Conservation (phyloP, 2,329 filamentous ascomycete species). For the Metarhizium humberi region DNA sequence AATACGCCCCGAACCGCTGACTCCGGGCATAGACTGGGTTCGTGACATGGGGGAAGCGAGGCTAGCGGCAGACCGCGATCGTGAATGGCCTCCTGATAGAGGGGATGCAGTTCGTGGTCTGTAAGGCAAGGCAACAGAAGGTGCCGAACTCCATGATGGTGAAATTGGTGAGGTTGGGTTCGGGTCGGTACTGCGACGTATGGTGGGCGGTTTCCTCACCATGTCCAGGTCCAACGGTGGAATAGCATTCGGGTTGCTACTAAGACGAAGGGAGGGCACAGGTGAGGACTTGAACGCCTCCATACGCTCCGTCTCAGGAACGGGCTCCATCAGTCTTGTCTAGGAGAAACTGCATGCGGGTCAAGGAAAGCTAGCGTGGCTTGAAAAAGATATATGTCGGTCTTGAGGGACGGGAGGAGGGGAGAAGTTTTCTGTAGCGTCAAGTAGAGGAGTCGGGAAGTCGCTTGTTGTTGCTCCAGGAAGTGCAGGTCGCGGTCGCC, state of each 20-base stretch:
- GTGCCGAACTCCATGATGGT: constrained; percentile 35
- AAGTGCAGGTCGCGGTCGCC: background rate
- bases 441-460: background rate
- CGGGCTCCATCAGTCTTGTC: constrained; percentile 46
- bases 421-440: background rate
- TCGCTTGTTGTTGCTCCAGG: background rate
- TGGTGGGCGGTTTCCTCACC: constrained; percentile 39
- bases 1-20: constrained; percentile 50
- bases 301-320: constrained; percentile 60
- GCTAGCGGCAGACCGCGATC: constrained; percentile 49
- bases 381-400: background rate
- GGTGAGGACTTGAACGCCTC: constrained; percentile 54
- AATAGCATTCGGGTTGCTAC: constrained; percentile 21
- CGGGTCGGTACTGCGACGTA: constrained; percentile 52
- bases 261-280: constrained; percentile 43
- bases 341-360: constrained; percentile 1
- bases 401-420: background rate
- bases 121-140: constrained; percentile 40
- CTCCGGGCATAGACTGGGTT: constrained; percentile 55
- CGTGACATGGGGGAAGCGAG: constrained; percentile 49
- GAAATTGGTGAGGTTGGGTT: constrained; percentile 41
- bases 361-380: background rate
- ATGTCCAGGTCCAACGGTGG: constrained; percentile 33
- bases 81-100: constrained; percentile 44
- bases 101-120: constrained; percentile 55